Base-by-base conservation (phyloP, 1,139 yeast genomes). In the Sugiyamaella xylanicola region DNA sequence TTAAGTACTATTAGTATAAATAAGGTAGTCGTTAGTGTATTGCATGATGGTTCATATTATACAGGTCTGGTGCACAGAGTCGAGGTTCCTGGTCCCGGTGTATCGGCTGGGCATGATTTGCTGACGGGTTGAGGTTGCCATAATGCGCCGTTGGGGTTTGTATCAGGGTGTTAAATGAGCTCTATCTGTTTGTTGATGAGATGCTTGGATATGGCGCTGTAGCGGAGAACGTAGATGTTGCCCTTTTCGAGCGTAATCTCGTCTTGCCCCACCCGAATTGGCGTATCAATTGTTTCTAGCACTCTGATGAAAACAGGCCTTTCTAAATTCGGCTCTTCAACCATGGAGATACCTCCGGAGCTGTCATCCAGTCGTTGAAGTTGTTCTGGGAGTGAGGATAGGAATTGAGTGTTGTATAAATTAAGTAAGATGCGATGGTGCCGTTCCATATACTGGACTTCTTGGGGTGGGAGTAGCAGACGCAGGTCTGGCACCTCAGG, bases 201-300 rank as follows among this genome's bases (percentile, higher is more conserved):
- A 36, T 53, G 50, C 11, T 58, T 56, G 27, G 56, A 54, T 2
- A 87, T 74, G 4, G 83, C 79, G 20, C 78, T 77, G 72, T 89
- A 92, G 56, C 89, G 77, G 67, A 89, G 78, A 44, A 88, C 90
- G 65, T 88, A 90, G 9, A 91, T 83, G 39, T 92, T 89, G n/a
- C 82, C 84, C 17, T 75, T 70, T 5, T 75, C 78, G 59, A 91
- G 75, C 50, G 84, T 87, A 11, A 91, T 76, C 56, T 79, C 84
- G 61, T 88, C 96, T 20, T 72, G 76, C 2, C 73, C 74, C 1
- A 68, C 61, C 4, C 63, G 58, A 2, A 72, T 65, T 5, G 67
- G 65, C 11, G 59, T 64, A 8, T 72, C 80, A 11, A 71, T 66
- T 5, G 75, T 75, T 11, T 75, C 67, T 1, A 73, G 59, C 2